Conservation (phyloP, 495 filamentous ascomycete genomes). For the Achaetomiella virescens region DNA sequence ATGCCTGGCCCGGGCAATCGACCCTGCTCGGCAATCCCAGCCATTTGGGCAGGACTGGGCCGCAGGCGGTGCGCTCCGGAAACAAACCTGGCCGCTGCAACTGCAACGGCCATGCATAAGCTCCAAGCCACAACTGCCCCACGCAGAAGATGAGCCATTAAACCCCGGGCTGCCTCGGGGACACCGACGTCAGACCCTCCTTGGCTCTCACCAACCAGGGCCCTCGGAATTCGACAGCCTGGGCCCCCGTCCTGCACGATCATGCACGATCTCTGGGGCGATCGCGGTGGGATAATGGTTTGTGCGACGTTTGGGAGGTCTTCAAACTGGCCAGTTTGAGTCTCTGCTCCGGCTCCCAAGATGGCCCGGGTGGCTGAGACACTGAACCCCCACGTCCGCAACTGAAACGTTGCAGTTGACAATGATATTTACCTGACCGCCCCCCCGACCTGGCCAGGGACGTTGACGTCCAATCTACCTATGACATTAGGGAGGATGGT, state of each 20-base stretch:
- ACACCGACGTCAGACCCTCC: not conserved
- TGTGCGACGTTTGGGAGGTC: not conserved
- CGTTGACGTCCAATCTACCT: too few species aligned
- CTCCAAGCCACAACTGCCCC: slow-evolving; percentile 3
- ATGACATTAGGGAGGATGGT: too few species aligned
- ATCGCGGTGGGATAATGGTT: not conserved
- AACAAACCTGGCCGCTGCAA: slow-evolving; percentile 4
- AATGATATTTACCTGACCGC: not conserved
- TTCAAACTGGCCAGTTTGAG: not conserved
- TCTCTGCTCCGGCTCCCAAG: not conserved
- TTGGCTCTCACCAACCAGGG: not conserved
- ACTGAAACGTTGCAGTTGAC: not conserved
- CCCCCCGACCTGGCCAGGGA: not conserved
- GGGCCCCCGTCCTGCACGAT: not conserved
- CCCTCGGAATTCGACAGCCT: not conserved
- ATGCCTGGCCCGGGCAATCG: too few species aligned
- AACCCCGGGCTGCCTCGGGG: not conserved
- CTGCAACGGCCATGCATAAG: not conserved
- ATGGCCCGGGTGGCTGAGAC: not conserved
- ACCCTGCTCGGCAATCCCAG: too few species aligned
- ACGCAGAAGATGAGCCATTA: not conserved
- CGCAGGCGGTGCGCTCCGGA: not conserved
- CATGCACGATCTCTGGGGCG: not conserved
- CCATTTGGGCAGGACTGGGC: too few species aligned
- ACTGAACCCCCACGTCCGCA: not conserved